phyloP scores from a whole-genome alignment of 1,284 basidiomycete genomes.

The Pyrrhoderma noxium region DNA sequence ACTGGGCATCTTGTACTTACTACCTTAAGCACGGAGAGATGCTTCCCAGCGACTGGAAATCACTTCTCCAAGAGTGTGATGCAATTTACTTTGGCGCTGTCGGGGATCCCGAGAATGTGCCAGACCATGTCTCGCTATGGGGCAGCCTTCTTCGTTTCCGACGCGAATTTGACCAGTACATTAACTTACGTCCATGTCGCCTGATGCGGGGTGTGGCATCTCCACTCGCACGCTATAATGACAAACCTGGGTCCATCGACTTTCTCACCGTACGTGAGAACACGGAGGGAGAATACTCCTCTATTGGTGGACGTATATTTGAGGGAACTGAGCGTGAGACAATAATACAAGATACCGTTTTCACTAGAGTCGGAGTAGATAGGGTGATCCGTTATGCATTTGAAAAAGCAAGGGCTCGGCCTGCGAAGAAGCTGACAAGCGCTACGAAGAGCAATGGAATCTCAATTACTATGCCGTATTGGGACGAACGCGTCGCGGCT shows the following conservation, averaged over 20 bases:
- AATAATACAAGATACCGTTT: constrained; percentile 35
- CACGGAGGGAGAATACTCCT: constrained; percentile 50
- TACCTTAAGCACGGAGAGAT: constrained; percentile 29
- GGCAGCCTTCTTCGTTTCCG: constrained; percentile 44
- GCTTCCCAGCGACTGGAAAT: constrained; percentile 32
- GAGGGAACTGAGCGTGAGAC: constrained; percentile 30
- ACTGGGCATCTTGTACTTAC: constrained; percentile 31
- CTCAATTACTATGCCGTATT: constrained; percentile 40
- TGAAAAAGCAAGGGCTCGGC: constrained; percentile 40
- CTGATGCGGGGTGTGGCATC: constrained; percentile 44
- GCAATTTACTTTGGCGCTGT: constrained; percentile 37
- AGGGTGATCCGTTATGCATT: constrained; percentile 49
- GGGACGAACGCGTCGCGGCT: constrained; percentile 40
- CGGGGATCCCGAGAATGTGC: constrained; percentile 35
- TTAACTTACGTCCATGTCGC: constrained; percentile 45
- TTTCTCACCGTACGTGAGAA: constrained; percentile 50
- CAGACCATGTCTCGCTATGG: constrained; percentile 53
- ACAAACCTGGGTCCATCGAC: constrained; percentile 34
- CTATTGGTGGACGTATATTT: constrained; percentile 39
- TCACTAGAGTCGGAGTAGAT: constrained; percentile 44
- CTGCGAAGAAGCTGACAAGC: constrained; percentile 43
- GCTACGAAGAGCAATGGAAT: constrained; percentile 48
- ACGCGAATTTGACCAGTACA: constrained; percentile 48
- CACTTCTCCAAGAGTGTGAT: constrained; percentile 27
- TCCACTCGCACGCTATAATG: constrained; percentile 30